These are phyloP conservation scores for Penicillium pulvis DNA, from an alignment of 495 filamentous ascomycete species.

Conservation along the genomic window DNA sequence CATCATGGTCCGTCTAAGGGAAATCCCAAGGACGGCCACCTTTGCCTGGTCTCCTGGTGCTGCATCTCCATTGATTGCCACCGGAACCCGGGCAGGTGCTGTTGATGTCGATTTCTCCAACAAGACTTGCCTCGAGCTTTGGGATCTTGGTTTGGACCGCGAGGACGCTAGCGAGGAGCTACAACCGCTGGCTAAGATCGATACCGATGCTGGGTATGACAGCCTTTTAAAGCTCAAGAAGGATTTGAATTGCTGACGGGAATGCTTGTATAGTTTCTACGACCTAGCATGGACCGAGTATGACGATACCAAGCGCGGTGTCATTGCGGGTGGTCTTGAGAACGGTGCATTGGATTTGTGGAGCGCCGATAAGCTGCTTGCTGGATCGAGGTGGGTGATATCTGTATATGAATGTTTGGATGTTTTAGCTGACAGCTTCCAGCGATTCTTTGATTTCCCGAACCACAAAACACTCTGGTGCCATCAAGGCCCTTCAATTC, in stretches of 20 bases:
- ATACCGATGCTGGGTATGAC: constrained; percentile 83
- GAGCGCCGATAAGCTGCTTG: constrained; percentile 86
- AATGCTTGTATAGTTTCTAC: constrained; percentile 69
- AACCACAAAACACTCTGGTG: constrained; percentile 88
- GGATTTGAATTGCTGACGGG: constrained; percentile 14
- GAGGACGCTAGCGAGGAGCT: constrained; percentile 75
- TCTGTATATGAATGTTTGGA: constrained; percentile 13
- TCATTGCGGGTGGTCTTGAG: constrained; percentile 94
- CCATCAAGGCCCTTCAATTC: constrained; percentile 96
- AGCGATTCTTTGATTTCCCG: constrained; percentile 78
- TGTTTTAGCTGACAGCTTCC: constrained; percentile 25
- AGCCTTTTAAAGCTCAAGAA: neutral
- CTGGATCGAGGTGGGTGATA: constrained; percentile 54
- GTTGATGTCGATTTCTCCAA: constrained; percentile 97
- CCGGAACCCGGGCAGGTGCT: constrained; percentile 92
- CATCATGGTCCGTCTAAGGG: constrained; percentile 91
- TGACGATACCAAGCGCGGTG: constrained; percentile 73
- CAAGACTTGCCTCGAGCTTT: constrained; percentile 94
- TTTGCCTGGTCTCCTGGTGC: constrained; percentile 93
- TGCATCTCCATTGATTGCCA: constrained; percentile 77
- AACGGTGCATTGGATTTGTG: constrained; percentile 95
- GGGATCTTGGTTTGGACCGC: constrained; percentile 84
- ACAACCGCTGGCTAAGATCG: constrained; percentile 79
- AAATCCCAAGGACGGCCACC: constrained; percentile 93
- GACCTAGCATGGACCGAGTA: constrained; percentile 92